Evolutionary conservation across 2,329 filamentous ascomycete genomes (phyloP), one percentile per base, ranked within the genome.

Genomic region (Ophiostoma angusticollis): DNA sequence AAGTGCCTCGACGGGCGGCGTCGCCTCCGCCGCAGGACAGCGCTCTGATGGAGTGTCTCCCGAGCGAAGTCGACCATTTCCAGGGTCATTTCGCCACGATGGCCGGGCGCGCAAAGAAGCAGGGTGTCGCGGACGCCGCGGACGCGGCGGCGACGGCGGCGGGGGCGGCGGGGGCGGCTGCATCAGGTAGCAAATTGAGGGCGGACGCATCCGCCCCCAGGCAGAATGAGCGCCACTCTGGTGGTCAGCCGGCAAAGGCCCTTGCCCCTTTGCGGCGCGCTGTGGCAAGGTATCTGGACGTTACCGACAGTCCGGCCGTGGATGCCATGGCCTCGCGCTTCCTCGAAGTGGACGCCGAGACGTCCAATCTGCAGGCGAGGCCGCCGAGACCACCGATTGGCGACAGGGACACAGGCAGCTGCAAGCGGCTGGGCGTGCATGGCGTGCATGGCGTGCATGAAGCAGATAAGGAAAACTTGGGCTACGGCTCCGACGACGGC

Each of bases 291-390:
- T n/a, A n/a, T n/a, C n/a, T n/a, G n/a, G n/a, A n/a, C n/a, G n/a
- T n/a, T n/a, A n/a, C n/a, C 11, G 46, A 54, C 25, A 70, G 64
- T 23, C 62, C 64, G 6, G 50, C 49, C 0, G 45, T 65, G 13
- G 58, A 55, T 39, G 67, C 64, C 6, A 69, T 70, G 63, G 67
- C 67, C 0, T 56, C 65, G 42, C 63, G 64, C 6, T 72, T 72
- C 42, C 52, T 61, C 21, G 52, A 58, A n/a, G 67, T 64, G 6
- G 67, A 71, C n/a, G 41, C 39, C 2, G 32, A 45, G 3, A 21
- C 31, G 7, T 22, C 29, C 9, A 43, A 22, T 7, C 37, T 43
- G 16, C 41, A 43, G 25, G 33, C 27, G 36, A 34, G 19, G n/a
- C n/a, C 31, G 3, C 33, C 28, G 11, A 19, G 24, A 6, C 31